phyloP scores from a whole-genome alignment of 768 basidiomycete genomes.

The Phanerodontia chrysosporium region DNA sequence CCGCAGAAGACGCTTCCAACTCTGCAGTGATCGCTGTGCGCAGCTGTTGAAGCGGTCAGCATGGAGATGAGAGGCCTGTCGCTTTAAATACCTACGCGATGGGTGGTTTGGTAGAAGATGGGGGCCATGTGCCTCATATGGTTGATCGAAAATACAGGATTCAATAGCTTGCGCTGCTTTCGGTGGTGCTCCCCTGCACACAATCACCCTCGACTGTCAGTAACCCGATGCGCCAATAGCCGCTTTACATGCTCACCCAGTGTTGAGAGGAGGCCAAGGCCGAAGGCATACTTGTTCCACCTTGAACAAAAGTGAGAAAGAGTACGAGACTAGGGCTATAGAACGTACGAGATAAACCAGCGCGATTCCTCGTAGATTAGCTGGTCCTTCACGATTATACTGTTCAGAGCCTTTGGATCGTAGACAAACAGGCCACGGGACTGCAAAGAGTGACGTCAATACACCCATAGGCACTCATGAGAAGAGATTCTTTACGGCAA shows the following conservation, averaged over 20 bases:
- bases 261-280: constrained; percentile 6
- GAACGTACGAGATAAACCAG: constrained; percentile 10
- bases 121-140: constrained; percentile 20
- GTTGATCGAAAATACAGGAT: constrained; percentile 16
- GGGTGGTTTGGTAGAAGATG: constrained; percentile 13
- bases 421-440: constrained; percentile 20
- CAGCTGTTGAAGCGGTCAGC: neutral
- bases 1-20: neutral
- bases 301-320: neutral
- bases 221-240: too few species aligned
- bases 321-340: too few species aligned
- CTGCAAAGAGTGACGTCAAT: constrained; percentile 8
- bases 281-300: neutral
- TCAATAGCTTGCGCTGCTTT: constrained; percentile 13
- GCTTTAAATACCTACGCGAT: constrained; percentile 13
- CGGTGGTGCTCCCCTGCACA: constrained; percentile 8
- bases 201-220: too few species aligned
- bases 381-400: constrained; percentile 23
- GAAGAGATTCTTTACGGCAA: constrained; percentile 1
- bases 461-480: neutral
- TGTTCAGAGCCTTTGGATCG: constrained; percentile 20
- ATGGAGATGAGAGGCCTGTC: too few species aligned
- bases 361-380: constrained; percentile 20
- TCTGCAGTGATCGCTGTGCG: neutral
- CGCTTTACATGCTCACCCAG: too few species aligned